phyloP scores from a whole-genome alignment of 2,329 filamentous ascomycete species.

The Colletotrichum zoysiae region DNA sequence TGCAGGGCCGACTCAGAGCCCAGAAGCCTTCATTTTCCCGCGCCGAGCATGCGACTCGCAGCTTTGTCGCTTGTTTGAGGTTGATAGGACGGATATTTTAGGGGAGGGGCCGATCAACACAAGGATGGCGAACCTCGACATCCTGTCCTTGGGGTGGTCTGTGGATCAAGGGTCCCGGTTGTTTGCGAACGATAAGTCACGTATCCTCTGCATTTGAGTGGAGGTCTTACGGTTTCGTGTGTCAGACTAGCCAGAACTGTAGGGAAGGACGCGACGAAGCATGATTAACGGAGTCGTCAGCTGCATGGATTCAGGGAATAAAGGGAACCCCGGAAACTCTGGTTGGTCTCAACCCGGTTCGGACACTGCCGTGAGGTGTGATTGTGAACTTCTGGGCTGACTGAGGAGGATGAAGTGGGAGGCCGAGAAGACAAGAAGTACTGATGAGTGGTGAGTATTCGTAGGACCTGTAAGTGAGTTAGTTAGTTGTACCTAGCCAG shows the following conservation, averaged over 20 bases:
- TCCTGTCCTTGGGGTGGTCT: conserved; percentile 38
- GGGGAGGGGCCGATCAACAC: conserved; percentile 57
- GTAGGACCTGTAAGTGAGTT: conserved; percentile 47
- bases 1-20: conserved; percentile 28
- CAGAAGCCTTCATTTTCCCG: conserved; percentile 27
- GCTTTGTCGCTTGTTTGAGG: conserved; percentile 60
- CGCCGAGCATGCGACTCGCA: conserved; percentile 39
- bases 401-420: conserved; percentile 7
- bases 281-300: conserved; percentile 42
- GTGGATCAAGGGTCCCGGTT: conserved; percentile 45
- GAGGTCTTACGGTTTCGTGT: conserved; percentile 43
- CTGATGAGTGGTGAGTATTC: neutral
- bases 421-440: conserved; percentile 1
- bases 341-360: conserved; percentile 28
- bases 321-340: conserved; percentile 27
- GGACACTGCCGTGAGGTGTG: conserved; percentile 41
- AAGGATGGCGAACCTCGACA: conserved; percentile 47
- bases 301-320: conserved; percentile 24
- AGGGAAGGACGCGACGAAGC: conserved; percentile 40
- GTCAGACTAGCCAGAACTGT: conserved; percentile 43
- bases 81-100: conserved; percentile 62
- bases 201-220: conserved; percentile 39
- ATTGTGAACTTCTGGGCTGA: conserved; percentile 43
- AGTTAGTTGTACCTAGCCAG: no score
- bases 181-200: conserved; percentile 37